Percentiles rank a stretch among this genome's conserved stretches.
Evolutionary conservation across 106 monocot genomes (phyloP).

Genomic region (Phalaenopsis equestris): DNA sequence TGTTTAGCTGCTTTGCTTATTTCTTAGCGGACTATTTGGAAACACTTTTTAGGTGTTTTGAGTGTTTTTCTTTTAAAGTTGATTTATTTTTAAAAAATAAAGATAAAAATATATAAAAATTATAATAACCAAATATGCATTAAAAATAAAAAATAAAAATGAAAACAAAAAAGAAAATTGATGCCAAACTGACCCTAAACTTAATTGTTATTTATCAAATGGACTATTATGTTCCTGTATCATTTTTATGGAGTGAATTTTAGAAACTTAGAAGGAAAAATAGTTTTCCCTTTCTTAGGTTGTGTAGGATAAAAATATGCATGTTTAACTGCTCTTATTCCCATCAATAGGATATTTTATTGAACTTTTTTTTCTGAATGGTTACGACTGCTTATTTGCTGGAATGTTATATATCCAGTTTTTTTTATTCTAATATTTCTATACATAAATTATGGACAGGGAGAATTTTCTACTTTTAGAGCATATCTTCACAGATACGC

Average conservation of each 20-base stretch:
- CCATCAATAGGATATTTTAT: not conserved
- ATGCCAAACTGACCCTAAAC: not conserved
- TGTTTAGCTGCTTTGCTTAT: not conserved
- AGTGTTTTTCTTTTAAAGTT: too few species aligned
- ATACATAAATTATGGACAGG: constrained; percentile 27
- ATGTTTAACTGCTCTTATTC: not conserved
- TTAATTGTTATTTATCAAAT: not conserved
- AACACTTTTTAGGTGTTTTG: too few species aligned
- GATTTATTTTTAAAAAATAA: too few species aligned
- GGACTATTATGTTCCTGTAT: not conserved
- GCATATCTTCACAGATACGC: constrained; percentile 61
- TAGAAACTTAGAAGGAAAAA: not conserved
- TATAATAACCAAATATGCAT: too few species aligned
- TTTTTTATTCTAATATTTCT: not conserved
- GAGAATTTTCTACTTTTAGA: constrained; percentile 61
- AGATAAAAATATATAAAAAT: too few species aligned
- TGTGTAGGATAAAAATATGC: not conserved
- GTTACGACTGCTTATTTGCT: not conserved
- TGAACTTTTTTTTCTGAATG: not conserved
- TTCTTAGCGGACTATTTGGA: not conserved
- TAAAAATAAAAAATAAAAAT: too few species aligned
- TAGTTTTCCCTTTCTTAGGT: not conserved
- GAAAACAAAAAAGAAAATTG: too few species aligned
- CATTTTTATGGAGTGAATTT: not conserved
- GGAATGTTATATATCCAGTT: not conserved